phyloP scores from a whole-genome alignment of 2,329 filamentous ascomycete genomes.

The Macroventuria anomochaeta region DNA sequence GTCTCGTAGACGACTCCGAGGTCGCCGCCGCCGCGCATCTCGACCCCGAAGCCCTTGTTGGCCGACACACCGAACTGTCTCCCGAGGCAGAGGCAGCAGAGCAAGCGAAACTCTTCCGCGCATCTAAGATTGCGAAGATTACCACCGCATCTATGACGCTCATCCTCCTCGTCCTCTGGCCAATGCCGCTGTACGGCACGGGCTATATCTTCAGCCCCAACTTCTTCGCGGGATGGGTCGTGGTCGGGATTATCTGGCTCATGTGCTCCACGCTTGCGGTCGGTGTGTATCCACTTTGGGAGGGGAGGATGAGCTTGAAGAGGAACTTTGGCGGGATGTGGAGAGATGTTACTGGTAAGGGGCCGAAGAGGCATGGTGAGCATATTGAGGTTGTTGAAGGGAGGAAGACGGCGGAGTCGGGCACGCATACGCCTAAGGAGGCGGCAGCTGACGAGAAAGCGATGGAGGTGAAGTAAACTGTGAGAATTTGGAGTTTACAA shows the following conservation, averaged over 20 bases:
- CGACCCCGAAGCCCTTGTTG: slow-evolving; percentile 66
- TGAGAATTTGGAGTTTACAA: no score
- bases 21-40: slow-evolving; percentile 66
- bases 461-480: slow-evolving; percentile 20
- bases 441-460: slow-evolving; percentile 20
- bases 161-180: slow-evolving; percentile 80
- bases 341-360: slow-evolving; percentile 36
- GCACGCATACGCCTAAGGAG: slow-evolving; percentile 32
- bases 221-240: slow-evolving; percentile 84
- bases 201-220: slow-evolving; percentile 80
- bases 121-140: slow-evolving; percentile 60
- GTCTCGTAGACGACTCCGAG: slow-evolving; percentile 78
- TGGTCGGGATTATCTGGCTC: slow-evolving; percentile 73
- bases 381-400: slow-evolving; percentile 26
- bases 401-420: slow-evolving; percentile 22
- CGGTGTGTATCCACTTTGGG: slow-evolving; percentile 80
- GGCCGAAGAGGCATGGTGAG: slow-evolving; percentile 12
- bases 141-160: slow-evolving; percentile 70
- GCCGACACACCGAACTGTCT: slow-evolving; percentile 35
- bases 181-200: slow-evolving; percentile 86
- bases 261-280: slow-evolving; percentile 76
- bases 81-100: slow-evolving; percentile 47
- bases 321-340: slow-evolving; percentile 37
- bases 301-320: slow-evolving; percentile 55
- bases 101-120: slow-evolving; percentile 51